These are phyloP conservation scores for Volvariella volvacea DNA, from an alignment of 1,284 basidiomycete genomes.

Conservation along the genomic window DNA sequence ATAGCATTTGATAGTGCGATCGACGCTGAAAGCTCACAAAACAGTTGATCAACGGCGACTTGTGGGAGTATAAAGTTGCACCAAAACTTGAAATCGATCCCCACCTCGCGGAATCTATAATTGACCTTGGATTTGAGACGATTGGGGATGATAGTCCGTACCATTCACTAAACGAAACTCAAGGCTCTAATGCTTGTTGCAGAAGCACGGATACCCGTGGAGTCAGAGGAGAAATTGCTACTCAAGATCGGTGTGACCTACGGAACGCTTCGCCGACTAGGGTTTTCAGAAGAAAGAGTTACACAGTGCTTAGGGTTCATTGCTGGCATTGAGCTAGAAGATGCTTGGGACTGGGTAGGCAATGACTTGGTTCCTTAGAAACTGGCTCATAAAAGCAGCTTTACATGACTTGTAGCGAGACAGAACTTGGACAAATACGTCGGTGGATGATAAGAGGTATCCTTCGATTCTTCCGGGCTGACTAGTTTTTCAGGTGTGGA, in stretches of 20 bases:
- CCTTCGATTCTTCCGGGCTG: too few relatives aligned
- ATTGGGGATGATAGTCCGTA: background rate
- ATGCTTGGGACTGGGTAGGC: conserved; percentile 89
- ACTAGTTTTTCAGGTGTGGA: too few relatives aligned
- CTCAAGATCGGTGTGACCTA: conserved; percentile 74
- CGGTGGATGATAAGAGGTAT: too few relatives aligned
- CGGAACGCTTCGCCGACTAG: conserved; percentile 79
- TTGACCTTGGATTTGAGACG: background rate
- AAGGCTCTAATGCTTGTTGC: background rate
- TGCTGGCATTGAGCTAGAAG: conserved; percentile 73
- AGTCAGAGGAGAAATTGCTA: conserved; percentile 67
- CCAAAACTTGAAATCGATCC: conserved; percentile 3
- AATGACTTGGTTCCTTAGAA: background rate
- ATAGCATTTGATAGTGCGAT: too few relatives aligned
- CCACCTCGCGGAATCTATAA: background rate
- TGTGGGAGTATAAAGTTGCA: background rate
- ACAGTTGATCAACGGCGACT: background rate
- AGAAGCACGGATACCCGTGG: conserved; percentile 36
- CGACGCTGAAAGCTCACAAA: too few relatives aligned
- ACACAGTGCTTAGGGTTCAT: conserved; percentile 63
- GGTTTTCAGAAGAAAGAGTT: conserved; percentile 69
- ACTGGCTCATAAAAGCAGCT: conserved; percentile 38
- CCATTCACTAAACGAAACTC: background rate
- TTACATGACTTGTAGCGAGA: conserved; percentile 59
- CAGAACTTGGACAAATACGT: conserved; percentile 43